Conservation (phyloP, 208 protist species). For the Trypanosoma boissoni region DNA sequence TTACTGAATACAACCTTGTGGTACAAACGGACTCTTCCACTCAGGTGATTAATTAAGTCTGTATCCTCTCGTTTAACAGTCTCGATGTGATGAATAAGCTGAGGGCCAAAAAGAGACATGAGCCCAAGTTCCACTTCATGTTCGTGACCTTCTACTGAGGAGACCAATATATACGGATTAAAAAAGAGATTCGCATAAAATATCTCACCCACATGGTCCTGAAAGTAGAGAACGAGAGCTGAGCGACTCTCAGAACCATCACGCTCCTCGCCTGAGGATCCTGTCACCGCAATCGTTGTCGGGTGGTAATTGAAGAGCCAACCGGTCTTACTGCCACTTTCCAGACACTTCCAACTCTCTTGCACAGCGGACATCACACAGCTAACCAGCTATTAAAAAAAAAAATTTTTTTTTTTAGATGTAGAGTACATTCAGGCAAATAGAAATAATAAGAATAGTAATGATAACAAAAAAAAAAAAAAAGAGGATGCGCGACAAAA, state of each 20-base stretch:
- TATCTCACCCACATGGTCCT: constrained; percentile 76
- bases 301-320: constrained; percentile 92
- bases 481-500: too few species aligned
- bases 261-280: constrained; percentile 26
- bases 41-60: constrained; percentile 96
- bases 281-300: constrained; percentile 37
- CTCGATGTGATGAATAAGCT: constrained; percentile 80
- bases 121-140: constrained; percentile 95
- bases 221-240: constrained; percentile 75
- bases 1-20: constrained; percentile 96
- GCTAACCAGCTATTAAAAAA: too few species aligned
- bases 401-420: constrained; percentile 24
- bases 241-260: constrained; percentile 23
- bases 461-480: too few species aligned
- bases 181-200: constrained; percentile 76
- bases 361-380: constrained; percentile 11
- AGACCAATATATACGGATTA: constrained; percentile 79
- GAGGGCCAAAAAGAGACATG: constrained; percentile 83
- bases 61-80: constrained; percentile 95
- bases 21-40: constrained; percentile 89
- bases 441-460: background rate
- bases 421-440: background rate
- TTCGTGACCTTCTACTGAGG: constrained; percentile 77
- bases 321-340: constrained; percentile 71
- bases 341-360: constrained; percentile 32